Base-by-base conservation (phyloP, 768 basidiomycete species). In the Cantharellus cinnabarinus region DNA sequence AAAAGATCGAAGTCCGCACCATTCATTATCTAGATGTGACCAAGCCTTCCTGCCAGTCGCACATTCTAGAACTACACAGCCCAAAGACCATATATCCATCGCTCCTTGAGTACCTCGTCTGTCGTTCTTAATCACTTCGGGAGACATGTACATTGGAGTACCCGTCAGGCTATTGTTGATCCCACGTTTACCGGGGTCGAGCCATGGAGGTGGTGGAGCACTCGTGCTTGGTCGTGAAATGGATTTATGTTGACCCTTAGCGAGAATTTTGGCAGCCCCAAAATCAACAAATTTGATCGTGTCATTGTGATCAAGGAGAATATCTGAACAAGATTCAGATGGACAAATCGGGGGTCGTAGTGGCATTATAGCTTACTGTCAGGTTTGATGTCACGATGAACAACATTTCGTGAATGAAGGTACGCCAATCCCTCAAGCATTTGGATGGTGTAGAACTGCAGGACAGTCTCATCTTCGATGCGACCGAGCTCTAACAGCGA, bases 111-210 rank as follows among this genome's bases (percentile, higher is more conserved):
- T 76, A 37, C 91, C 90, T 10, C 81, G 75, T 62, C 77, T 83
- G 65, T 94, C 89, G 65, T 86, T 95, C 72, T 94, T 89, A 74
- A 99, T 98, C 58, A 95, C 81, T 68, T 99, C 95, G 1, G 95
- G 95, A 3, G 93, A 95, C 89, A 99, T 97, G 70, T 99, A 98
- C 94, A 98, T 98, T 0, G 95, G 95, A 7, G 95, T 99, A 15
- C 91, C 94, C 1, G 93, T 95, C 41, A 99, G 72, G 64, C 86
- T 87, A 70, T 90, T 91, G 67, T 82, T 82, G 59, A 69, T 69
- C 38, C 66, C 67, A 15, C 64, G 67, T 5, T 65, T 63, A 37
- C 66, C 66, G n/a, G 65, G 66, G 0, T 61, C 63, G 14, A 60
- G 60, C 2, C 56, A 42, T 3, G 65, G 57, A 7, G 58, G 41